These are phyloP conservation scores for Fusarium secorum DNA, from an alignment of 2,329 filamentous ascomycete genomes.

Conservation along the genomic window DNA sequence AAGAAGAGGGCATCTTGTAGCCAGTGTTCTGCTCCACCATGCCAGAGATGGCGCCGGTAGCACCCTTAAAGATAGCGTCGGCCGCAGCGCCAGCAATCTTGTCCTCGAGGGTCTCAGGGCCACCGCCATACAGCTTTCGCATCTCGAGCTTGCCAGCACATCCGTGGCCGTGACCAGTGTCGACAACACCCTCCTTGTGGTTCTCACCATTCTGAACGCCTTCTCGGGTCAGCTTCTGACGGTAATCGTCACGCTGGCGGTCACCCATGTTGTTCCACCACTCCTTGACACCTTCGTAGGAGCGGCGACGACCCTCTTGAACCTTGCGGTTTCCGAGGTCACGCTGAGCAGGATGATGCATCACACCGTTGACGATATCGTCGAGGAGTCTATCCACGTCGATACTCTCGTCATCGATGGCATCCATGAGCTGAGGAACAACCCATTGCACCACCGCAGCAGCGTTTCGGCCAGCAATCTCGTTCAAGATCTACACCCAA, in stretches of 20 bases:
- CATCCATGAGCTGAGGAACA: conserved; percentile 86
- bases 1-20: conserved; percentile 48
- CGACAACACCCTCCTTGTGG: conserved; percentile 84
- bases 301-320: conserved; percentile 73
- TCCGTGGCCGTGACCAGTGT: conserved; percentile 85
- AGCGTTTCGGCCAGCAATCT: conserved; percentile 84
- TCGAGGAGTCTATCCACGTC: conserved; percentile 76
- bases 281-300: conserved; percentile 80
- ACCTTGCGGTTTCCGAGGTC: conserved; percentile 74
- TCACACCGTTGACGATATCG: conserved; percentile 80
- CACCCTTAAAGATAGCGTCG: conserved; percentile 64
- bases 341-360: conserved; percentile 87
- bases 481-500: conserved; percentile 72
- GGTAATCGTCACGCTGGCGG: conserved; percentile 70
- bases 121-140: conserved; percentile 67
- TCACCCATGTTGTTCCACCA: conserved; percentile 81
- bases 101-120: conserved; percentile 60
- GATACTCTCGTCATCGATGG: conserved; percentile 79
- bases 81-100: conserved; percentile 65
- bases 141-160: conserved; percentile 81
- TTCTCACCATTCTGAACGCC: conserved; percentile 82
- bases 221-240: conserved; percentile 76
- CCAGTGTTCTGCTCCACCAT: conserved; percentile 58
- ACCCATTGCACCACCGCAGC: conserved; percentile 82
- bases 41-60: conserved; percentile 60